Evolutionary conservation across 169 alveolate species (phyloP).

Genomic region (Amoebophrya sp.): DNA sequence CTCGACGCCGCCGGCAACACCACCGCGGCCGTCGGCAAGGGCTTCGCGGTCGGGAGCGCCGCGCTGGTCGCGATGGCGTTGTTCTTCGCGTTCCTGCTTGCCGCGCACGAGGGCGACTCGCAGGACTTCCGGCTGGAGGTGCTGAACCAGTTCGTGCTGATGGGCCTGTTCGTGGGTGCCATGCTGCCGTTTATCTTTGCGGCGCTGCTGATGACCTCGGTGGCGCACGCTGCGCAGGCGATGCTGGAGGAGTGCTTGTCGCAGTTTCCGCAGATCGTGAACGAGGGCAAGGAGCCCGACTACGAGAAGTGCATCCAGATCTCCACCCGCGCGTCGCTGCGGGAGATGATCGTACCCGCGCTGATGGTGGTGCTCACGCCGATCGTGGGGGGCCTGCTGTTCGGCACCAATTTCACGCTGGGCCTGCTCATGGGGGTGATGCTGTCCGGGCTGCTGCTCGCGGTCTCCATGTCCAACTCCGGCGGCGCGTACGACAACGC

Average conservation of each 20-base stretch:
- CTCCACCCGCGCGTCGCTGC: slow-evolving; percentile 59
- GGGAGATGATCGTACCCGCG: slow-evolving; percentile 66
- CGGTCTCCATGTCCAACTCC: slow-evolving; percentile 55
- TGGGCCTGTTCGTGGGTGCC: slow-evolving; percentile 61
- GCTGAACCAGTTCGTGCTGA: slow-evolving; percentile 53
- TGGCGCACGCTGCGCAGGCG: slow-evolving; percentile 62
- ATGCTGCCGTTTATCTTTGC: slow-evolving; percentile 68
- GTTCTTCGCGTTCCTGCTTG: slow-evolving; percentile 64
- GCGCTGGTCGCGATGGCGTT: slow-evolving; percentile 65
- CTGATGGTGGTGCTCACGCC: slow-evolving; percentile 51
- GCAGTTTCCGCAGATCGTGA: slow-evolving; percentile 53
- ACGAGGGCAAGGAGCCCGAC: slow-evolving; percentile 58
- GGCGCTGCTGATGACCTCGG: slow-evolving; percentile 67
- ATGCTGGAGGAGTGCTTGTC: slow-evolving; percentile 63
- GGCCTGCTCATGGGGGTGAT: slow-evolving; percentile 75
- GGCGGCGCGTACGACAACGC: slow-evolving; percentile 81
- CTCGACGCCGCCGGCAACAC: slow-evolving; percentile 77
- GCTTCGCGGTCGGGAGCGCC: slow-evolving; percentile 72
- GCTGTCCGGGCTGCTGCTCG: slow-evolving; percentile 60
- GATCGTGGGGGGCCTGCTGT: slow-evolving; percentile 43
- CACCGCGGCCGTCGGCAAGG: slow-evolving; percentile 77
- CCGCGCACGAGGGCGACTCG: not conserved
- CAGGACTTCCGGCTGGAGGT: slow-evolving; percentile 33
- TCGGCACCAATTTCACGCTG: slow-evolving; percentile 66
- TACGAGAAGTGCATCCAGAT: slow-evolving; percentile 59